Evolutionary conservation across 2,329 filamentous ascomycete species (phyloP), one percentile per base, ranked within the genome.

Genomic region (Fusarium floridanum): DNA sequence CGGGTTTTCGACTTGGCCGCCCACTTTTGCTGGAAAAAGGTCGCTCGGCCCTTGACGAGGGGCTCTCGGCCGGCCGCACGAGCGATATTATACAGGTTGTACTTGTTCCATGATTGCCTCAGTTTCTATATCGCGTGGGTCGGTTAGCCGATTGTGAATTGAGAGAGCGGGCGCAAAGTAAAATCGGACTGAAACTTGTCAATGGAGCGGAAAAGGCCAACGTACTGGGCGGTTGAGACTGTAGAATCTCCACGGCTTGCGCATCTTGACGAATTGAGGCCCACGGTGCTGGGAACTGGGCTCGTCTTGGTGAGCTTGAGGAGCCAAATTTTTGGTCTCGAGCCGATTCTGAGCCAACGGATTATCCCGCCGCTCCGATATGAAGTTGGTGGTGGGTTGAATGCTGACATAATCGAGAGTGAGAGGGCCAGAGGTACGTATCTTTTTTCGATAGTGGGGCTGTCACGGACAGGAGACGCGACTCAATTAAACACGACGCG

Each of bases 21-120:
- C 96, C 96, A 99, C 92, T 99, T 99, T 85, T 98, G 96, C 88
- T 98, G 96, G 89, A 97, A 99, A 86, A 97, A 97, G 53, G 95
- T 98, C 72, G 85, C 84, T 61, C 77, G 77, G 17, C 81, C 79
- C 22, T 75, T 80, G 36, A 81, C 78, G 27, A 76, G 73, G 7
- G 79, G 71, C 77, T 80, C 82, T 59, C 76, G 76, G 17, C 82
- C 83, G 34, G 77, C 78, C 22, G 78, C 76, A 45, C 82, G 82
- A 61, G 87, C 85, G 75, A 99, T 86, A 85, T 98, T 98, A 90
- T 94, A 99, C 74, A 99, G 89, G 82, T 97, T 98, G 88, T 95
- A 95, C 86, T 98, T 97, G 88, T 95, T 97, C 97, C 96, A 98
- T 87, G 95, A 95, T 87, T 97, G 94, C 80, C 96, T 93, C 83